Evolutionary conservation across 2,329 filamentous ascomycete genomes (phyloP).

Genomic region (Drechslerella dactyloides): DNA sequence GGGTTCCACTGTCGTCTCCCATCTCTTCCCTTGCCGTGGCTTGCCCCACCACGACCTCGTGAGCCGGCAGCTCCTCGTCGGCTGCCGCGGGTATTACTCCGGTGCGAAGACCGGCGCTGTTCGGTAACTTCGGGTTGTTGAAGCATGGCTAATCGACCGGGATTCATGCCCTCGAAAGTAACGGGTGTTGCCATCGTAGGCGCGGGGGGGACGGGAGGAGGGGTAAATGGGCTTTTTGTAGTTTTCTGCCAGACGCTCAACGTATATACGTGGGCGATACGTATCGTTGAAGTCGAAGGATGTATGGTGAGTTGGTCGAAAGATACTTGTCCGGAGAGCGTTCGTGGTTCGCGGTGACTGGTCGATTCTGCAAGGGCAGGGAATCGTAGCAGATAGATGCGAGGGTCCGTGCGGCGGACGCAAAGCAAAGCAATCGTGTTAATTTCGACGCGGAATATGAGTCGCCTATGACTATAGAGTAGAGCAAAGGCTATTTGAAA

Average conservation of each 20-base stretch:
- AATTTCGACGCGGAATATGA: neutral
- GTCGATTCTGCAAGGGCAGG: slow-evolving; percentile 10
- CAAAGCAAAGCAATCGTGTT: neutral
- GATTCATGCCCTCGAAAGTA: slow-evolving; percentile 36
- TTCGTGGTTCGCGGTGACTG: slow-evolving; percentile 40
- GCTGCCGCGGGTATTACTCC: slow-evolving; percentile 1
- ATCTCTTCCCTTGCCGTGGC: slow-evolving; percentile 14
- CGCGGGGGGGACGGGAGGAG: neutral
- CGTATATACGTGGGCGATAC: neutral
- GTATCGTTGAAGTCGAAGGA: neutral
- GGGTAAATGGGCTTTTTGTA: slow-evolving; percentile 15
- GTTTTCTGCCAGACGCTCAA: neutral
- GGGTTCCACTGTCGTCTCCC: slow-evolving; percentile 7
- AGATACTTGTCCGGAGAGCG: neutral
- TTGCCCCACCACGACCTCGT: slow-evolving; percentile 14
- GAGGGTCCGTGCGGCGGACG: neutral
- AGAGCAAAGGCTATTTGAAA: neutral
- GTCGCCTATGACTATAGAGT: neutral
- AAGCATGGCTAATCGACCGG: slow-evolving; percentile 38
- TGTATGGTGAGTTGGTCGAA: slow-evolving; percentile 12
- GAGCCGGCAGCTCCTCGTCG: slow-evolving; percentile 3
- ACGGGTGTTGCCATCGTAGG: slow-evolving; percentile 22
- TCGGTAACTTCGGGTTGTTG: slow-evolving; percentile 28
- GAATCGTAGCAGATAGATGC: neutral
- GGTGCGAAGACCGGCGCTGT: slow-evolving; percentile 6